Conservation (phyloP, 2,329 filamentous ascomycete species). For the Phaeoacremonium minimum region DNA sequence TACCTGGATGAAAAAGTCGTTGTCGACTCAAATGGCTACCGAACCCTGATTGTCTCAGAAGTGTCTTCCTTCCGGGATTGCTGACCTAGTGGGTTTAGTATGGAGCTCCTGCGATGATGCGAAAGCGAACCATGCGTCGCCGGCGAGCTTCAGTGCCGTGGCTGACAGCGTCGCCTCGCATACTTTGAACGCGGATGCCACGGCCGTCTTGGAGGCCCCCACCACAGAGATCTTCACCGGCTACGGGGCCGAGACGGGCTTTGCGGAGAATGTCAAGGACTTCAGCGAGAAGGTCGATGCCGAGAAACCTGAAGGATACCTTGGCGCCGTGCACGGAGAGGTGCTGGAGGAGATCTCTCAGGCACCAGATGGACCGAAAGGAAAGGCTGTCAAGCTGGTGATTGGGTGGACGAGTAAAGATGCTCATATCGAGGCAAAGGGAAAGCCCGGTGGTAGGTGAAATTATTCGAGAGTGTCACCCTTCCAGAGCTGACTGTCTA, state of each 20-base stretch:
- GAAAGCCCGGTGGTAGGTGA: background rate
- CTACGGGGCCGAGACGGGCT: conserved; percentile 13
- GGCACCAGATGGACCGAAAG: background rate
- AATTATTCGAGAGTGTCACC: background rate
- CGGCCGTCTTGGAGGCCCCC: conserved; percentile 6
- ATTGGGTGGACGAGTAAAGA: conserved; percentile 17
- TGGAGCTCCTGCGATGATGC: conserved; percentile 7
- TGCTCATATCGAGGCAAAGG: conserved; percentile 15
- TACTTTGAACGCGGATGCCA: conserved; percentile 1
- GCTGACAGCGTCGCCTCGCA: background rate
- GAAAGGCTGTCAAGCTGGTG: conserved; percentile 12
- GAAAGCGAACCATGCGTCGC: background rate
- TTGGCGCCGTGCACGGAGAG: conserved; percentile 5
- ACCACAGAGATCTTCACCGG: conserved; percentile 18
- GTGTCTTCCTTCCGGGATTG: background rate
- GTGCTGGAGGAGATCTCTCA: conserved; percentile 3
- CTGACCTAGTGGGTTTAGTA: conserved; percentile 2
- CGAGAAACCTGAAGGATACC: conserved; percentile 6
- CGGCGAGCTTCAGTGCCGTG: background rate
- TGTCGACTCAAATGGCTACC: too few relatives aligned
- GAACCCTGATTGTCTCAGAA: background rate
- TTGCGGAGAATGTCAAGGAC: conserved; percentile 8
- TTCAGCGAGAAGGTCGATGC: conserved; percentile 10
- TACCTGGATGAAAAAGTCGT: too few relatives aligned
- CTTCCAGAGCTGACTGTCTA: background rate